Conservation (phyloP, 345 rosid genomes). For the Linum lewisii region DNA sequence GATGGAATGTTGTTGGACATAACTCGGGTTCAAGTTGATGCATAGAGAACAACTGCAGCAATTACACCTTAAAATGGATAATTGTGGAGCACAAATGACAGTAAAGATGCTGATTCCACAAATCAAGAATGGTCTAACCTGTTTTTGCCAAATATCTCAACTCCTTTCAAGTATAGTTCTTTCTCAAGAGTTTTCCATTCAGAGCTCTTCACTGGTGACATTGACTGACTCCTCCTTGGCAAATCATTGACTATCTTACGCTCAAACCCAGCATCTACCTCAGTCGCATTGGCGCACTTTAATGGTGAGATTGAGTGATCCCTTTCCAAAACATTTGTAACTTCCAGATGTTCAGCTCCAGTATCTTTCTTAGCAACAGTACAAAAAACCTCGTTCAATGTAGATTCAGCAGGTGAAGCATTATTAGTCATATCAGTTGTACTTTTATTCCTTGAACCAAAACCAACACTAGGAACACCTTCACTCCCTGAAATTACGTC, state of each 20-base stretch:
- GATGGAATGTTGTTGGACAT: background rate
- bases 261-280: constrained; percentile 2
- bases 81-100: background rate
- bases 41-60: background rate
- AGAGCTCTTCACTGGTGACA: constrained; percentile 16
- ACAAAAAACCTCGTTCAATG: constrained; percentile 15
- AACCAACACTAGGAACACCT: constrained; percentile 19
- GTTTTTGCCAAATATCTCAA: constrained; percentile 95
- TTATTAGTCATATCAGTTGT: constrained; percentile 18
- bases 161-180: constrained; percentile 84
- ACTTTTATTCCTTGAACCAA: constrained; percentile 13
- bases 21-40: background rate
- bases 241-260: constrained; percentile 21
- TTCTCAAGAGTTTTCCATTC: constrained; percentile 88
- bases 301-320: constrained; percentile 21
- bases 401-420: constrained; percentile 15
- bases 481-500: constrained; percentile 14
- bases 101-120: constrained; percentile 3
- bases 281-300: constrained; percentile 16
- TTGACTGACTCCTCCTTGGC: constrained; percentile 30
- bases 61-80: background rate
- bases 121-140: constrained; percentile 42
- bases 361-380: constrained; percentile 23
- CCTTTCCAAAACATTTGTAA: constrained; percentile 28
- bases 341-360: constrained; percentile 20